Conservation (phyloP, 2,329 filamentous ascomycete species). For the Ascochyta lentis region DNA sequence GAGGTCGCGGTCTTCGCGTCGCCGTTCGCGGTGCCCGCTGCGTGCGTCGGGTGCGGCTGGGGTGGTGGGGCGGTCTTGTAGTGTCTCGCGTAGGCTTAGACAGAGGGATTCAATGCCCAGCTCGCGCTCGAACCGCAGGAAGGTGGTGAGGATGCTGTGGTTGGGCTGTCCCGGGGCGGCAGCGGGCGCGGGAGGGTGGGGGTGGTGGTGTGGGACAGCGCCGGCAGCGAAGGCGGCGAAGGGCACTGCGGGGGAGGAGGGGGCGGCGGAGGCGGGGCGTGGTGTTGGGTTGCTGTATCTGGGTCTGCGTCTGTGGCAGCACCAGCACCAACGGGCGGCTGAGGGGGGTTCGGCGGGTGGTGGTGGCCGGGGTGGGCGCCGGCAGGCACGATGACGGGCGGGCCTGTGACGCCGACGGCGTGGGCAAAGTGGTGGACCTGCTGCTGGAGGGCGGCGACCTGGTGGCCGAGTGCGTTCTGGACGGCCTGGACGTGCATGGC, state of each 20-base stretch:
- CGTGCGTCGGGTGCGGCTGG: neutral
- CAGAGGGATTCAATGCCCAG: slow-evolving; percentile 46
- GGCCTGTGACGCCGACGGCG: slow-evolving; percentile 1
- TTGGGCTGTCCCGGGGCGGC: neutral
- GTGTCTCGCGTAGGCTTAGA: slow-evolving; percentile 40
- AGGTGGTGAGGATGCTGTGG: slow-evolving; percentile 29
- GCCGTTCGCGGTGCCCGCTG: slow-evolving; percentile 8
- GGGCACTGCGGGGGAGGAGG: slow-evolving; percentile 32
- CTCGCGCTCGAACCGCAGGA: slow-evolving; percentile 48
- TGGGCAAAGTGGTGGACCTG: slow-evolving; percentile 33
- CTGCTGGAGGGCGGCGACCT: slow-evolving; percentile 34
- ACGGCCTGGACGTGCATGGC: slow-evolving; percentile 33
- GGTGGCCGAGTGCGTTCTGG: slow-evolving; percentile 36
- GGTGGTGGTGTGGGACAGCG: slow-evolving; percentile 11
- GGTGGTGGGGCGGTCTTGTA: neutral
- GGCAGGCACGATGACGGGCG: slow-evolving; percentile 1
- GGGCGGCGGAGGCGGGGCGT: slow-evolving; percentile 17
- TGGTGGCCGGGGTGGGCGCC: neutral
- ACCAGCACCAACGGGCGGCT: neutral
- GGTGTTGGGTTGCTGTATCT: neutral
- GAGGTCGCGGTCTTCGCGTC: slow-evolving; percentile 6
- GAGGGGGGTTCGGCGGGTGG: neutral
- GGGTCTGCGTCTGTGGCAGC: neutral
- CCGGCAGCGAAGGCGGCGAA: slow-evolving; percentile 22
- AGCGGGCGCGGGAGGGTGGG: neutral